Base-by-base conservation (phyloP, 2,329 filamentous ascomycete genomes). In the Fusarium gaditjirri region DNA sequence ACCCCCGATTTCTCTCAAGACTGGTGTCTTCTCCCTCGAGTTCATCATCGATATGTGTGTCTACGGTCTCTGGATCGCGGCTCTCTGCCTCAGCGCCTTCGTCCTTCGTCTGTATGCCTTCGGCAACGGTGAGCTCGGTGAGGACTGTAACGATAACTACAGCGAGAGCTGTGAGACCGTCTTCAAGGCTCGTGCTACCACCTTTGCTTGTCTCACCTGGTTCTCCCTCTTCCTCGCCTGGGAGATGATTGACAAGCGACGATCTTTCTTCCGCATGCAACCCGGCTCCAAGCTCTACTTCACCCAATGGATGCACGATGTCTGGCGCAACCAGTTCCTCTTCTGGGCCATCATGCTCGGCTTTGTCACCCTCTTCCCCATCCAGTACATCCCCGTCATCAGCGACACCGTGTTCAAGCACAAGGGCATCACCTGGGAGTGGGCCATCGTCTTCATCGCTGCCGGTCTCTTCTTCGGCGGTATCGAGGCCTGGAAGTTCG, bases 201-300 rank as follows among this genome's bases (percentile, higher is more conserved):
- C 90, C 8, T 94, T 94, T 77, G 91, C 90, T 36, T 92, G 89
- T 72, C 85, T 94, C 57, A 94, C 92, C 1, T 94, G 92, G 92
- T 92, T 91, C 74, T 91, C 91, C 1, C 86, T 94, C 23, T 93
- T 94, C 83, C 85, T 93, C 9, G 92, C 93, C 1, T 94, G 92
- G 92, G 92, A 94, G 79, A 92, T 93, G 87, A 86, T 93, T 66
- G 87, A 93, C 76, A 87, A 92, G 82, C 90, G 92, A 27, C 88
- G 91, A 46, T 91, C 88, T 12, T 93, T 94, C 84, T 94, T 94
- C 87, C 86, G 88, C 75, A 92, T 94, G 89, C 88, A 92, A 76
- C 89, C 91, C 1, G 84, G 84, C 21, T 88, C 86, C 29, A 89
- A 87, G 75, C 83, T 82, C 63, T 89, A 90, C 77, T 85, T 91